These are phyloP conservation scores for Backusella australiensis DNA, from an alignment of 192 early-diverging fungal genomes.

Conservation along the genomic window DNA sequence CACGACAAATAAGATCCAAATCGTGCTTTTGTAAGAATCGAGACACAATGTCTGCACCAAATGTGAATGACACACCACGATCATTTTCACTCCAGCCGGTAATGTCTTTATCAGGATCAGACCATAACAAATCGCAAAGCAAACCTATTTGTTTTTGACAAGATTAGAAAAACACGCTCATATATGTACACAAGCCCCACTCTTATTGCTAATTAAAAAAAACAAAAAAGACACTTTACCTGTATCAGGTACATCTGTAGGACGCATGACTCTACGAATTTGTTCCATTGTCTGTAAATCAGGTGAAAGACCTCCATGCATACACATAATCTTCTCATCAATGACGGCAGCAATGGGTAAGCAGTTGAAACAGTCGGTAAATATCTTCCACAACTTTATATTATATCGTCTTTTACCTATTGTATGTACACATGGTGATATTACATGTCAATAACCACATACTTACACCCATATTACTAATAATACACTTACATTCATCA, in stretches of 20 bases:
- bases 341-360: conserved; percentile 95
- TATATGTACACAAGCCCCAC: background rate
- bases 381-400: conserved; percentile 98
- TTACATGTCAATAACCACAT: no score
- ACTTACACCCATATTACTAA: background rate
- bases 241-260: conserved; percentile 97
- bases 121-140: conserved; percentile 94
- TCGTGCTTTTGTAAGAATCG: conserved; percentile 95
- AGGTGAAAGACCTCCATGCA: conserved; percentile 97
- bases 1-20: conserved; percentile 95
- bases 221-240: conserved; percentile 43
- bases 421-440: background rate
- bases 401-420: conserved; percentile 93
- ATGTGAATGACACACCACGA: conserved; percentile 93
- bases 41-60: conserved; percentile 95
- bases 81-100: conserved; percentile 97
- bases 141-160: conserved; percentile 51
- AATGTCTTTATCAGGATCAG: conserved; percentile 96
- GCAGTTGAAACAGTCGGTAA: conserved; percentile 98
- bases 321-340: conserved; percentile 97
- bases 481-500: conserved; percentile 77
- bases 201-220: background rate
- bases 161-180: background rate
- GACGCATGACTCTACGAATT: conserved; percentile 94
- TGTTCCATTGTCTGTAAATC: conserved; percentile 98